phyloP scores from a whole-genome alignment of 805 yeast genomes.

The Yamadazyma nakazawae region DNA sequence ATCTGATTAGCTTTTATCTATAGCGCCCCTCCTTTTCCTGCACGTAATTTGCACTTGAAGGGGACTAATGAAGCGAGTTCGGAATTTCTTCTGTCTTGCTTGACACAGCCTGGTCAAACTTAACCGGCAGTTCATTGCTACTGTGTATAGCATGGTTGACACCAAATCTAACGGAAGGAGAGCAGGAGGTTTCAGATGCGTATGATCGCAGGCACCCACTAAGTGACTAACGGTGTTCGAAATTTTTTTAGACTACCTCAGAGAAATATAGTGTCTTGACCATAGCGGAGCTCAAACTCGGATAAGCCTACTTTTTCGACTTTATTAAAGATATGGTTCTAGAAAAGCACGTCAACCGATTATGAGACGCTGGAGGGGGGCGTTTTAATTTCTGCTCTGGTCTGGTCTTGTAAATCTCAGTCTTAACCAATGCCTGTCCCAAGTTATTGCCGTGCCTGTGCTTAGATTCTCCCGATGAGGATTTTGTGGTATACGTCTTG shows the following conservation, averaged over 20 bases:
- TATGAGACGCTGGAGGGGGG: neutral
- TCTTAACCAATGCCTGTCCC: no score
- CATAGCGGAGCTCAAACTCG: neutral
- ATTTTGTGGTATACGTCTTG: no score
- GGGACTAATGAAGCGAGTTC: no score
- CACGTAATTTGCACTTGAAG: neutral
- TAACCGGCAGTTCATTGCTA: neutral
- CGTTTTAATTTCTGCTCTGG: neutral
- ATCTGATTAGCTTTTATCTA: no score
- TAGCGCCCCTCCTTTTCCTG: neutral
- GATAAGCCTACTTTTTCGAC: neutral
- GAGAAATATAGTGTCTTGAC: neutral
- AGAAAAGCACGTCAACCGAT: neutral
- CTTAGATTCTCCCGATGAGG: no score
- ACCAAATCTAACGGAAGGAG: no score
- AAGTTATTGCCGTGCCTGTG: no score
- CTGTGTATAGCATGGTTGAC: neutral
- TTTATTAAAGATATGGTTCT: neutral
- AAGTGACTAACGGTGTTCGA: neutral
- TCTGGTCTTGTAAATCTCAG: no score
- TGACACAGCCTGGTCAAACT: no score
- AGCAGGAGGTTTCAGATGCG: no score
- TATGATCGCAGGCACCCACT: neutral
- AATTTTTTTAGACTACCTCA: neutral
- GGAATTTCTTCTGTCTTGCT: no score